phyloP scores from a whole-genome alignment of 768 basidiomycete genomes.

The Trametes meyenii region DNA sequence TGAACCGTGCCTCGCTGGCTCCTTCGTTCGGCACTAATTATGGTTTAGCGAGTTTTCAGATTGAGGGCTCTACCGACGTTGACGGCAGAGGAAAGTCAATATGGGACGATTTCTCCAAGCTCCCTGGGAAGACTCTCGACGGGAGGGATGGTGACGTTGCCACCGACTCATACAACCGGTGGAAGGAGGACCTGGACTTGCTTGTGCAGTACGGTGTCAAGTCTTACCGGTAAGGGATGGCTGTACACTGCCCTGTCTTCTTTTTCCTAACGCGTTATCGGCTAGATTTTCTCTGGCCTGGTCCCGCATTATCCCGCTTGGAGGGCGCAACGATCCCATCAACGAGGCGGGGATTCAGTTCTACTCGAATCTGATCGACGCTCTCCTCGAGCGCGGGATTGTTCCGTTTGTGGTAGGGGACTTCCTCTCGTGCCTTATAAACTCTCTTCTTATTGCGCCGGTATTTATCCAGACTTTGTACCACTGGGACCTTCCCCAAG shows the following conservation, averaged over 20 bases:
- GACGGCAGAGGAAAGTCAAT: conserved; percentile 70
- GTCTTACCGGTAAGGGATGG: conserved; percentile 51
- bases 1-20: not conserved
- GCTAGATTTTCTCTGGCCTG: conserved; percentile 67
- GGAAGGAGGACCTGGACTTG: conserved; percentile 67
- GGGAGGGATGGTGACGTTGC: conserved; percentile 70
- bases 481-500: conserved; percentile 82
- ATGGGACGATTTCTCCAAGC: conserved; percentile 73
- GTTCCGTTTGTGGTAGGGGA: conserved; percentile 64
- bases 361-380: conserved; percentile 74
- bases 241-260: not conserved
- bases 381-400: conserved; percentile 61
- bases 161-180: conserved; percentile 69
- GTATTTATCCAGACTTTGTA: conserved; percentile 56
- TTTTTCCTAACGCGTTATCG: not conserved
- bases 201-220: conserved; percentile 67
- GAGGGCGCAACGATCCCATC: conserved; percentile 71
- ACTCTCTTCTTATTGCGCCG: conserved; percentile 6
- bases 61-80: conserved; percentile 64
- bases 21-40: conserved; percentile 7
- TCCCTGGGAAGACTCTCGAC: conserved; percentile 70
- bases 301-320: conserved; percentile 75
- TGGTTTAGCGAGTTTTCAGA: conserved; percentile 64
- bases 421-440: not conserved
- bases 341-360: conserved; percentile 70